Percentiles rank a stretch among this genome's conserved stretches.
These are phyloP conservation scores for Daedalea quercina DNA, from an alignment of 768 basidiomycete genomes.

Conservation along the genomic window DNA sequence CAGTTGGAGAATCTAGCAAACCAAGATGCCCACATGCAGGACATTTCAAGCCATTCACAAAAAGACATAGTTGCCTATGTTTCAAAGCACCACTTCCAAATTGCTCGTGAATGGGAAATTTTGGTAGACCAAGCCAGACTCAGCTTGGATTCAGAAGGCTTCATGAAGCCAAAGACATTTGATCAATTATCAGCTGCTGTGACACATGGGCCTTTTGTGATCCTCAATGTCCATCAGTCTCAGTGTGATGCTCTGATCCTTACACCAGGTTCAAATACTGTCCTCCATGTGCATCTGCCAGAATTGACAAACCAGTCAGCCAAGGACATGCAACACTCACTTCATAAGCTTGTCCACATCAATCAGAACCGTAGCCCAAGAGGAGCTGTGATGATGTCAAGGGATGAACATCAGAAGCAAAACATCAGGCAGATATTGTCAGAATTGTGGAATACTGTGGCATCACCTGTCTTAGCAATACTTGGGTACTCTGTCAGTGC, in stretches of 20 bases:
- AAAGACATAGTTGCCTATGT: no score
- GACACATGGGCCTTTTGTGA: not conserved
- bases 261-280: not conserved
- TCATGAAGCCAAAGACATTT: not conserved
- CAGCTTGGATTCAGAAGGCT: not conserved
- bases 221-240: not conserved
- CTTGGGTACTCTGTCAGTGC: not conserved
- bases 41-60: not conserved
- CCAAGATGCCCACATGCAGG: not conserved
- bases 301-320: not conserved
- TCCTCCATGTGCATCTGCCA: not conserved
- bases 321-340: not conserved
- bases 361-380: not conserved
- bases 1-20: not conserved
- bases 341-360: not conserved
- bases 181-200: not conserved
- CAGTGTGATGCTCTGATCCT: not conserved
- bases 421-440: no score
- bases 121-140: not conserved
- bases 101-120: not conserved
- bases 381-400: no score
- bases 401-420: no score
- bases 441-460: no score
- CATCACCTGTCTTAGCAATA: no score
- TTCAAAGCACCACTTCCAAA: not conserved